Percentiles rank a stretch among this genome's conserved stretches.
Conservation (phyloP, 2,329 filamentous ascomycete genomes). For the Tolypocladium amazonense region DNA sequence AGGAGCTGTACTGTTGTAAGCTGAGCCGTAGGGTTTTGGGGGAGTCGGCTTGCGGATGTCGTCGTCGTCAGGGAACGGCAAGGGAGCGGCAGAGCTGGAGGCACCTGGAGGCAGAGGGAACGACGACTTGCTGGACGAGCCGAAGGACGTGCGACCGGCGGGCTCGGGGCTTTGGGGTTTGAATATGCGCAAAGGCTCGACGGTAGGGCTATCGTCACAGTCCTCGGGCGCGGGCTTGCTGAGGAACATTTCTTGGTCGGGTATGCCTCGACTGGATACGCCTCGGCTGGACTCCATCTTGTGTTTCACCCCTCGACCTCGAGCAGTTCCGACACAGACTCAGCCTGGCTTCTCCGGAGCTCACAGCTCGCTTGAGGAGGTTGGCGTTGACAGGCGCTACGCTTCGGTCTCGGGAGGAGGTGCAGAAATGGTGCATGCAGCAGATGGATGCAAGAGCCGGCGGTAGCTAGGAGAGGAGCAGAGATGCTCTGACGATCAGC, state of each 20-base stretch:
- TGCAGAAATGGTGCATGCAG: background rate
- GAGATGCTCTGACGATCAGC: background rate
- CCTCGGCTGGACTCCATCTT: slow-evolving; percentile 48
- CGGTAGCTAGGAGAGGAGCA: background rate
- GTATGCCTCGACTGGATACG: slow-evolving; percentile 52
- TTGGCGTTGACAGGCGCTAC: background rate
- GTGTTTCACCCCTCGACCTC: slow-evolving; percentile 2
- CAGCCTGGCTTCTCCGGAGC: background rate
- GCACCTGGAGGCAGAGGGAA: slow-evolving; percentile 59
- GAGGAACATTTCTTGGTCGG: slow-evolving; percentile 79
- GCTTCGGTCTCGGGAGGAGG: background rate
- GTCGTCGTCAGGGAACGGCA: slow-evolving; percentile 67
- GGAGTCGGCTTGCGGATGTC: slow-evolving; percentile 35
- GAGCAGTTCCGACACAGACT: background rate
- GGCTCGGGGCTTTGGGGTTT: slow-evolving; percentile 62
- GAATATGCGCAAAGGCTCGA: slow-evolving; percentile 76
- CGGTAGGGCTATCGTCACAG: slow-evolving; percentile 59
- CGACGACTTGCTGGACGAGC: slow-evolving; percentile 38
- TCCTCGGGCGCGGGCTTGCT: slow-evolving; percentile 40
- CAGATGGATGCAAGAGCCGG: background rate
- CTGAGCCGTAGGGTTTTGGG: slow-evolving; percentile 33
- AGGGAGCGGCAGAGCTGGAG: slow-evolving; percentile 54
- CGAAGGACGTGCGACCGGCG: slow-evolving; percentile 25
- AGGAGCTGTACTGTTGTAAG: slow-evolving; percentile 38
- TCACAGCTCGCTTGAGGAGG: background rate